These are phyloP conservation scores for Eruca vesicaria DNA, from an alignment of 441 rosid species.

Conservation along the genomic window DNA sequence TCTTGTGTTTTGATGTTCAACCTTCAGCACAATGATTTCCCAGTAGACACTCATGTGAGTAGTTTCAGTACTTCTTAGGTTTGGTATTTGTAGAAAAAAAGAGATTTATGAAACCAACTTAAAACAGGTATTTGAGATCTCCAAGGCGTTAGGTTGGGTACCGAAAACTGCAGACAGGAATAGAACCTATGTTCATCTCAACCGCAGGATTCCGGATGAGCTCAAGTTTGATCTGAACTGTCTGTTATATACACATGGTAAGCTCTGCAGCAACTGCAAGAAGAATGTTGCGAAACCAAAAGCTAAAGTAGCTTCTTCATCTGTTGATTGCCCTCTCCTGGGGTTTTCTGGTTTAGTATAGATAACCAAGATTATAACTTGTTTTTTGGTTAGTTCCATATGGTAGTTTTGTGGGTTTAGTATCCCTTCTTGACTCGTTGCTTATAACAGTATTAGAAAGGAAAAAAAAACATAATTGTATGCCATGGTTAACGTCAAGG, in stretches of 20 bases:
- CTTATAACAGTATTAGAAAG: neutral
- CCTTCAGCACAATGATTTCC: conserved; percentile 88
- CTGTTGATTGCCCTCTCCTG: conserved; percentile 51
- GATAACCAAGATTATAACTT: neutral
- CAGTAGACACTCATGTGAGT: conserved; percentile 96
- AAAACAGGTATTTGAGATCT: conserved; percentile 77
- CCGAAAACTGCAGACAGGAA: conserved; percentile 72
- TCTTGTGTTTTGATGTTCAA: conserved; percentile 86
- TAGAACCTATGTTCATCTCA: conserved; percentile 71
- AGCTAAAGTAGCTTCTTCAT: conserved; percentile 32
- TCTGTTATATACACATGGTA: conserved; percentile 74
- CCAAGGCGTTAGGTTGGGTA: conserved; percentile 83
- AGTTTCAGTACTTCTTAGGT: neutral
- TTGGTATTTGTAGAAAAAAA: neutral
- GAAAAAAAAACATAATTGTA: neutral
- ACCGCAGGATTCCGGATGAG: conserved; percentile 65
- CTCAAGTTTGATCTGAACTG: conserved; percentile 86
- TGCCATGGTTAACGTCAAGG: neutral
- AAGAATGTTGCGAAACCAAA: conserved; percentile 48
- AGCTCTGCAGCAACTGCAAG: conserved; percentile 64
- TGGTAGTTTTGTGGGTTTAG: neutral
- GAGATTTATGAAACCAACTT: neutral
- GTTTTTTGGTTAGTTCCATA: neutral
- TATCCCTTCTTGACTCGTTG: neutral
- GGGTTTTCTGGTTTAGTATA: conserved; percentile 24